Evolutionary conservation across 257 asterid species (phyloP).

Genomic region (Capsicum baccatum): DNA sequence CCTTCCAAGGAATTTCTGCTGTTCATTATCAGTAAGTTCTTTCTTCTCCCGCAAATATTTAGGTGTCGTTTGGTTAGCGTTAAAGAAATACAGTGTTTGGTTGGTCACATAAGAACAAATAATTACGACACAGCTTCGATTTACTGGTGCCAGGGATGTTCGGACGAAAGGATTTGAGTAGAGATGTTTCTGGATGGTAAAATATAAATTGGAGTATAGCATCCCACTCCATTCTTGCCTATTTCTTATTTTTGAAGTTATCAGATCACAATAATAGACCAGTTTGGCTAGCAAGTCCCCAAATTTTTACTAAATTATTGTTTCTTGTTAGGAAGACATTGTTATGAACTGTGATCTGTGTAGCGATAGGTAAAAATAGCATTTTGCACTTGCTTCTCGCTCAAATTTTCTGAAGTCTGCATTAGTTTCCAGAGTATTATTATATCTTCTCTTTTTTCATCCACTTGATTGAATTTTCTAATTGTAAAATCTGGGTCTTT

Average conservation of each 20-base stretch:
- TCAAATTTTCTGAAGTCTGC: not conserved
- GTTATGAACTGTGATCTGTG: not conserved
- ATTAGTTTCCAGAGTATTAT: too few species aligned
- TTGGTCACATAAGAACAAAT: too few species aligned
- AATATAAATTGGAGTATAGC: not conserved
- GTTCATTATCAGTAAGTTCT: too few species aligned
- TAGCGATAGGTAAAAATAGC: not conserved
- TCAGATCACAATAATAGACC: not conserved
- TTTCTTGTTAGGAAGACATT: not conserved
- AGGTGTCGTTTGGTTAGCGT: too few species aligned
- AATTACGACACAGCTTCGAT: too few species aligned
- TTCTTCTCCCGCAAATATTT: too few species aligned
- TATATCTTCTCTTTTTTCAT: too few species aligned
- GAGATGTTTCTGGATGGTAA: conserved; percentile 15
- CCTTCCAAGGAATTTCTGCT: too few species aligned
- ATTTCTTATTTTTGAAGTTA: not conserved
- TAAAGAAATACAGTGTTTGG: too few species aligned
- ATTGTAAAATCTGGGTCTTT: too few species aligned
- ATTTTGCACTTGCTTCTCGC: not conserved
- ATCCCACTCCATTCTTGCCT: conserved; percentile 2
- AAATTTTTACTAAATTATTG: not conserved
- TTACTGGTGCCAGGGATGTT: too few species aligned
- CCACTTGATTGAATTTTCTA: too few species aligned
- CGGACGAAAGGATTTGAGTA: not conserved
- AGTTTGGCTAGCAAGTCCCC: not conserved